A percentile compares a stretch with the other conserved stretches of the same genome.
Conservation (phyloP, 768 basidiomycete species). For the Tylopilus plumbeoviolaceoides region DNA sequence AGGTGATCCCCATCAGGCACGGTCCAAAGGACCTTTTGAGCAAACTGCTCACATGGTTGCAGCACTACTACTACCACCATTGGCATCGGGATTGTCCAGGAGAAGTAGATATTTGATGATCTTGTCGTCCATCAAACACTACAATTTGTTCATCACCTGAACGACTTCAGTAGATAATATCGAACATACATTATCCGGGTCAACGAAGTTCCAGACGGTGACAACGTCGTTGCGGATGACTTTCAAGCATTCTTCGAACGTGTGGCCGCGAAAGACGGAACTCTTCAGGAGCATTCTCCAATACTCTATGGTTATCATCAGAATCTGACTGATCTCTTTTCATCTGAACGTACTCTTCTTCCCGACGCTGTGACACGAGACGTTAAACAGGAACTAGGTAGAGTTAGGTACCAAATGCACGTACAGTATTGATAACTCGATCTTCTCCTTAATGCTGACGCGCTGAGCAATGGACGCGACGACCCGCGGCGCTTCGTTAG, state of each 20-base stretch:
- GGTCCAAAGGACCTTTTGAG: background rate
- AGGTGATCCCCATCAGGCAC: background rate
- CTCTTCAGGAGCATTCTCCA: slow-evolving; percentile 10
- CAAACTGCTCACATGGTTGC: background rate
- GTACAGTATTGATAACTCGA: slow-evolving; percentile 13
- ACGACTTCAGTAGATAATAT: background rate
- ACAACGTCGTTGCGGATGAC: slow-evolving; percentile 11
- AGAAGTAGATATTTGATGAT: slow-evolving; percentile 1
- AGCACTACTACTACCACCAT: background rate
- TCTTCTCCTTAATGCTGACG: slow-evolving; percentile 13
- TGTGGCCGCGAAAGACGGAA: slow-evolving; percentile 2
- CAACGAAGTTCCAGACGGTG: slow-evolving; percentile 11
- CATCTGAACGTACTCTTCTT: slow-evolving; percentile 8
- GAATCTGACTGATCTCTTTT: background rate
- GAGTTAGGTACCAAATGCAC: background rate
- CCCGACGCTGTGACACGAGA: slow-evolving; percentile 1
- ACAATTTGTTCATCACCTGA: background rate
- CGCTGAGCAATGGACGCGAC: slow-evolving; percentile 15
- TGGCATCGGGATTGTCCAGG: background rate
- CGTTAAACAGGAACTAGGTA: background rate
- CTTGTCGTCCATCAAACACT: slow-evolving; percentile 10
- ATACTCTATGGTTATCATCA: slow-evolving; percentile 2
- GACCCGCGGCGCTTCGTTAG: slow-evolving; percentile 8
- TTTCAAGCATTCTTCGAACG: slow-evolving; percentile 9
- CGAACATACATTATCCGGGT: slow-evolving; percentile 7